Percentiles rank a stretch among this genome's conserved stretches.
These are phyloP conservation scores for Lentinula edodes DNA, from an alignment of 768 basidiomycete species.

Conservation along the genomic window DNA sequence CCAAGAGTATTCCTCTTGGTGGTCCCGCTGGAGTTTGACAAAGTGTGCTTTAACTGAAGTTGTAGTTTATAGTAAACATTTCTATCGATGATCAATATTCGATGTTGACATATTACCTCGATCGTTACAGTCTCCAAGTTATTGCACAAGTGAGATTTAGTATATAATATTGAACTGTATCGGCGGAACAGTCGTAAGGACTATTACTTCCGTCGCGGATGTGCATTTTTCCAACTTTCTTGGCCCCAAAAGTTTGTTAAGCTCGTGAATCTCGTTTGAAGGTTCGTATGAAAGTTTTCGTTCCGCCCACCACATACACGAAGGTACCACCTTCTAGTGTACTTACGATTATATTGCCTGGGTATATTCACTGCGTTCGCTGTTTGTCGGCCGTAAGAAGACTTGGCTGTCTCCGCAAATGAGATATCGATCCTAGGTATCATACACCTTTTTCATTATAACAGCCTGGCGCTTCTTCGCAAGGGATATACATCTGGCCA, in stretches of 20 bases:
- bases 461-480: conserved; percentile 4
- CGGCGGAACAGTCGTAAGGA: not conserved
- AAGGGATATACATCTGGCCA: conserved; percentile 1
- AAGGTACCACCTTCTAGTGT: not conserved
- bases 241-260: not conserved
- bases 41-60: not conserved
- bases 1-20: conserved; percentile 17
- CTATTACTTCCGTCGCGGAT: not conserved
- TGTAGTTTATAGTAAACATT: too few species aligned
- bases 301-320: not conserved
- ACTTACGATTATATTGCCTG: not conserved
- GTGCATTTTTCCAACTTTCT: not conserved
- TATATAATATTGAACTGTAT: not conserved
- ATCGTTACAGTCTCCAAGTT: too few species aligned
- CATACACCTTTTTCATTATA: not conserved
- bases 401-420: not conserved
- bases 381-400: not conserved
- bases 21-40: not conserved
- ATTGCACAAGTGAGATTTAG: too few species aligned
- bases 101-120: too few species aligned
- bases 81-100: too few species aligned
- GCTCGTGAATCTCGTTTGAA: not conserved
- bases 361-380: not conserved
- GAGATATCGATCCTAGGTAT: not conserved
- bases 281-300: too few species aligned